phyloP scores from a whole-genome alignment of 1,284 basidiomycete species.

The Sanguinoderma infundibulare region DNA sequence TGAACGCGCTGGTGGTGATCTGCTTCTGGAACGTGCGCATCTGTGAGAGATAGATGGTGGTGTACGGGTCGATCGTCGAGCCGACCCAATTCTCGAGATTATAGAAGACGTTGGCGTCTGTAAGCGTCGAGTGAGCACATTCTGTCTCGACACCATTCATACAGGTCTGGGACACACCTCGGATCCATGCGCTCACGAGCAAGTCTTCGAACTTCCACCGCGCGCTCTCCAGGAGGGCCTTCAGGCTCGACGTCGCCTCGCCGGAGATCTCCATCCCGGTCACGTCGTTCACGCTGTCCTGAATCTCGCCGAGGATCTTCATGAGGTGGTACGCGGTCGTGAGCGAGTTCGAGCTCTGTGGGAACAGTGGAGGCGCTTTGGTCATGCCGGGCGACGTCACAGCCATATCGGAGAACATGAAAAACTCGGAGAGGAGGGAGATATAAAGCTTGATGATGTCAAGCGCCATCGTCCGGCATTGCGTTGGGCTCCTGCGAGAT shows the following conservation, averaged over 20 bases:
- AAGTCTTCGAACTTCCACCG: conserved; percentile 91
- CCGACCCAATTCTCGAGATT: conserved; percentile 87
- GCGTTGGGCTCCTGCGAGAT: conserved; percentile 75
- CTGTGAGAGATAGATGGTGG: conserved; percentile 72
- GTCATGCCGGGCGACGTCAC: conserved; percentile 52
- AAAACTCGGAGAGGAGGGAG: conserved; percentile 87
- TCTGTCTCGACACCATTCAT: too few relatives aligned
- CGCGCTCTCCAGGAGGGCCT: conserved; percentile 78
- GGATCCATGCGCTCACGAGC: conserved; percentile 80
- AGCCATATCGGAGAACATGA: conserved; percentile 82
- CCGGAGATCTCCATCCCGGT: conserved; percentile 80
- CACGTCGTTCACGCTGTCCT: conserved; percentile 87
- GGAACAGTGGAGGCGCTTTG: conserved; percentile 66
- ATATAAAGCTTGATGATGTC: conserved; percentile 92
- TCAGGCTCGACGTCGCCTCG: conserved; percentile 73
- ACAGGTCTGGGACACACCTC: conserved; percentile 73
- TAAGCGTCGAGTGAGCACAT: neutral
- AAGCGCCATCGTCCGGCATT: conserved; percentile 89
- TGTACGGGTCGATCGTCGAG: conserved; percentile 57
- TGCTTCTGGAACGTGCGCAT: conserved; percentile 88
- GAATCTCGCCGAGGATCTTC: conserved; percentile 82
- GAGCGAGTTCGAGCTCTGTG: conserved; percentile 79
- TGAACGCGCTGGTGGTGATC: conserved; percentile 80
- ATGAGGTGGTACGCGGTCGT: conserved; percentile 84
- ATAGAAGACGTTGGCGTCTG: conserved; percentile 88